These are phyloP conservation scores for Aspergillus baeticus DNA, from an alignment of 495 filamentous ascomycete species.

Conservation along the genomic window DNA sequence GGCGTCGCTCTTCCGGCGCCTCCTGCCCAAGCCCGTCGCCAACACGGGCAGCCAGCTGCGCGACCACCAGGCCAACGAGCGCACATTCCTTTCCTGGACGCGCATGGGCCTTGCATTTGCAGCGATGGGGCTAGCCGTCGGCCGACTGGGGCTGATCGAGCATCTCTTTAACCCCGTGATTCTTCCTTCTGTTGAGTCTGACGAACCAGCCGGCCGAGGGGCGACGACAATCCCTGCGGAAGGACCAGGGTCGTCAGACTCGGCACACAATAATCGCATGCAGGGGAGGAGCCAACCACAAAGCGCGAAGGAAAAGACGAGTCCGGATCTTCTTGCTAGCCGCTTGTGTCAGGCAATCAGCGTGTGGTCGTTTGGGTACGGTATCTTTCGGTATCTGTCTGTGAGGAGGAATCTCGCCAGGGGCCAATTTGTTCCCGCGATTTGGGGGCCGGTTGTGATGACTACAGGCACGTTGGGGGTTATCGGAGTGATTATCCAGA, in stretches of 20 bases:
- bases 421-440: conserved; percentile 30
- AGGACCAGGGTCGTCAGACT: neutral
- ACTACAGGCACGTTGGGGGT: conserved; percentile 18
- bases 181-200: too few species aligned
- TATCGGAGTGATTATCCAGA: conserved; percentile 9
- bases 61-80: conserved; percentile 53
- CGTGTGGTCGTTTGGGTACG: conserved; percentile 31
- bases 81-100: conserved; percentile 55
- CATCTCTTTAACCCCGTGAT: conserved; percentile 12
- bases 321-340: conserved; percentile 18
- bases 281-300: too few species aligned
- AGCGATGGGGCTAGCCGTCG: conserved; percentile 48
- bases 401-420: conserved; percentile 24
- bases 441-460: conserved; percentile 34
- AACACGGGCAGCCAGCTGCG: conserved; percentile 41
- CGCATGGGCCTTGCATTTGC: conserved; percentile 52
- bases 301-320: neutral
- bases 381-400: conserved; percentile 29
- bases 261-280: neutral
- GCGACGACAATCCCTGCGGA: neutral
- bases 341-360: conserved; percentile 26
- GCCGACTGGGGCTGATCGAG: conserved; percentile 30
- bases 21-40: conserved; percentile 25
- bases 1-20: conserved; percentile 21
- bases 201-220: neutral